These are phyloP conservation scores for Lojkania enalia DNA, from an alignment of 2,329 filamentous ascomycete species.

Conservation along the genomic window DNA sequence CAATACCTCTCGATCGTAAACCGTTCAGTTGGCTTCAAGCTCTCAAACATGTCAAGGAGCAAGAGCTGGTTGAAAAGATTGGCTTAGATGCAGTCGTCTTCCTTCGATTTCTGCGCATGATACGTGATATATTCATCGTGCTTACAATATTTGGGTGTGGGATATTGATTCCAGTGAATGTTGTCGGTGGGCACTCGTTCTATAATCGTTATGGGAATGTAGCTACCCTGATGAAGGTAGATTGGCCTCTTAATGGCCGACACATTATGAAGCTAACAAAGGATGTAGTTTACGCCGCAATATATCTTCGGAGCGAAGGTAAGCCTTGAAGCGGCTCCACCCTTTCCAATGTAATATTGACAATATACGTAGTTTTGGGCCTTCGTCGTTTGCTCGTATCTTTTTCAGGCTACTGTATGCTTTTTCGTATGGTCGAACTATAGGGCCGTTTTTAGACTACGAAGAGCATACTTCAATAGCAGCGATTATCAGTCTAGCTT, in stretches of 20 bases:
- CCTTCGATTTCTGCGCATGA: constrained; percentile 84
- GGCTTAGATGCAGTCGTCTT: constrained; percentile 92
- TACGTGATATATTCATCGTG: constrained; percentile 83
- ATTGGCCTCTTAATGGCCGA: not conserved
- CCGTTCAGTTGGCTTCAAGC: constrained; percentile 84
- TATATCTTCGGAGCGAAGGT: constrained; percentile 54
- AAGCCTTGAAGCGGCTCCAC: too few species aligned
- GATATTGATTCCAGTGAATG: constrained; percentile 80
- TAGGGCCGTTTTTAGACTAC: constrained; percentile 67
- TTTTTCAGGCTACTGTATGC: constrained; percentile 72
- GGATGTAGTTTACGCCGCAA: constrained; percentile 60
- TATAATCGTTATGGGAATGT: constrained; percentile 33
- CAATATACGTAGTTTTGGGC: too few species aligned
- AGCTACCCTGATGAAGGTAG: constrained; percentile 41
- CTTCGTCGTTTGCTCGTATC: constrained; percentile 60
- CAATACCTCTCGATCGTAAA: constrained; percentile 81
- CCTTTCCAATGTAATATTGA: too few species aligned
- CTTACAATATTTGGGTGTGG: constrained; percentile 72
- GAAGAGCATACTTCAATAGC: constrained; percentile 79
- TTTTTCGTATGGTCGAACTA: constrained; percentile 93
- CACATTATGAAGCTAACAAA: not conserved
- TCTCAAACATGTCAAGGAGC: constrained; percentile 74
- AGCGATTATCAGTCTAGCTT: constrained; percentile 85
- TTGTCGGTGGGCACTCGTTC: constrained; percentile 47
- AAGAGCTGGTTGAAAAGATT: constrained; percentile 75